These are phyloP conservation scores for Coemansia sp. DNA, from an alignment of 192 early-diverging fungal genomes.

Conservation along the genomic window DNA sequence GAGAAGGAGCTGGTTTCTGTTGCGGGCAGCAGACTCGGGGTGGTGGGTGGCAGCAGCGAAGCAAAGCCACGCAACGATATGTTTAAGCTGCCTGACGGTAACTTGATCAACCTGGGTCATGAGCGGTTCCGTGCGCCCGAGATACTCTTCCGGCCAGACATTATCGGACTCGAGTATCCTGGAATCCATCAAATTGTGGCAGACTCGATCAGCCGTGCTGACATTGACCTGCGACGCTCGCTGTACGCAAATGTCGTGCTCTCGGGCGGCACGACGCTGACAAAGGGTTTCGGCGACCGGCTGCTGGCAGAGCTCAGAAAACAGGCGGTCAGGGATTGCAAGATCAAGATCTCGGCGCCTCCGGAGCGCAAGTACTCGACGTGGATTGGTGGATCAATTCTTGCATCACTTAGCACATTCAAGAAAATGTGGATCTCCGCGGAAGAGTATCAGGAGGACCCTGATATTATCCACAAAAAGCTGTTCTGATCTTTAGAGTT, in stretches of 20 bases:
- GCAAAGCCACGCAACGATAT: conserved; percentile 39
- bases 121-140: conserved; percentile 95
- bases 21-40: conserved; percentile 58
- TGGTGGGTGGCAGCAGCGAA: conserved; percentile 66
- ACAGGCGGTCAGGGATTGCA: conserved; percentile 87
- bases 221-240: conserved; percentile 88
- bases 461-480: conserved; percentile 87
- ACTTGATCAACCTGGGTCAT: conserved; percentile 65
- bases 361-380: conserved; percentile 98
- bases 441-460: conserved; percentile 96
- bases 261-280: conserved; percentile 95
- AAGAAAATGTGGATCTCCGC: conserved; percentile 99
- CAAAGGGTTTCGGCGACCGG: conserved; percentile 89
- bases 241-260: conserved; percentile 90
- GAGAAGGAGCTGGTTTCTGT: conserved; percentile 86
- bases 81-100: conserved; percentile 48
- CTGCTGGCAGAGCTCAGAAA: conserved; percentile 87
- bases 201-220: conserved; percentile 89
- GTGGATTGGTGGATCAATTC: conserved; percentile 97
- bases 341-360: conserved; percentile 96
- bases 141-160: conserved; percentile 92
- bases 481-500: conserved; percentile 54
- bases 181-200: conserved; percentile 93
- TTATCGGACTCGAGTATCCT: conserved; percentile 88
- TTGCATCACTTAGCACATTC: conserved; percentile 95